phyloP scores from a whole-genome alignment of 495 filamentous ascomycete species.

The Trichoderma gamsii region DNA sequence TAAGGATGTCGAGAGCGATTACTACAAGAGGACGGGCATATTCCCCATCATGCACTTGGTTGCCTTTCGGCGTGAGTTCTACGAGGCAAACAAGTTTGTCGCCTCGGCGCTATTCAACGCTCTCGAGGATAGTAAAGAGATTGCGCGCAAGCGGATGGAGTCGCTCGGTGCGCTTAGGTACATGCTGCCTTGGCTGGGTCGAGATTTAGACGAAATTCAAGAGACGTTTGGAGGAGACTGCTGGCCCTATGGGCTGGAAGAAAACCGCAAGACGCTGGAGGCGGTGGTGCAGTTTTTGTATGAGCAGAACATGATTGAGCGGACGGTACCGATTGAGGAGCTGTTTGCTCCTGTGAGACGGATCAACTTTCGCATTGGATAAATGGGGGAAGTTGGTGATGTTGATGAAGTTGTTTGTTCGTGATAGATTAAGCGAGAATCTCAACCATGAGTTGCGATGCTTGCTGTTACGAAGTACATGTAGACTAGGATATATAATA shows the following conservation, averaged over 20 bases:
- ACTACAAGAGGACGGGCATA: slow-evolving; percentile 32
- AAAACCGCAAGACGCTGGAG: slow-evolving; percentile 31
- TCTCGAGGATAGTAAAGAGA: slow-evolving; percentile 30
- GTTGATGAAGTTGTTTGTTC: no score
- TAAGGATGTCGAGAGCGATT: slow-evolving; percentile 32
- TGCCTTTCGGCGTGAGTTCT: slow-evolving; percentile 27
- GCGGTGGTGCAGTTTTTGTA: slow-evolving; percentile 26
- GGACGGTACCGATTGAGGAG: slow-evolving; percentile 26
- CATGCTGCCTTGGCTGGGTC: slow-evolving; percentile 35
- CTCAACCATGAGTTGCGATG: no score
- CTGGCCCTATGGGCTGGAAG: slow-evolving; percentile 33
- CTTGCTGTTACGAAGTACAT: no score
- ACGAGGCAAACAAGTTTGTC: slow-evolving; percentile 28
- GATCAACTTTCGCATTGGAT: slow-evolving; percentile 8
- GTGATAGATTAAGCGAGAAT: no score
- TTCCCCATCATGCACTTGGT: slow-evolving; percentile 43
- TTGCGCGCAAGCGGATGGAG: slow-evolving; percentile 26
- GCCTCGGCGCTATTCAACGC: slow-evolving; percentile 31
- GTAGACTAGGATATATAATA: no score
- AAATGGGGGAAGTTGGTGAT: not conserved
- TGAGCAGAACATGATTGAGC: slow-evolving; percentile 31
- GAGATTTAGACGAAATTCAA: slow-evolving; percentile 32
- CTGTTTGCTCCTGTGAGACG: slow-evolving; percentile 25
- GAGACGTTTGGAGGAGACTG: slow-evolving; percentile 31
- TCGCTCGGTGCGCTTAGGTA: slow-evolving; percentile 26